Base-by-base conservation (phyloP, 2,329 filamentous ascomycete genomes). In the Venturia pyrina region DNA sequence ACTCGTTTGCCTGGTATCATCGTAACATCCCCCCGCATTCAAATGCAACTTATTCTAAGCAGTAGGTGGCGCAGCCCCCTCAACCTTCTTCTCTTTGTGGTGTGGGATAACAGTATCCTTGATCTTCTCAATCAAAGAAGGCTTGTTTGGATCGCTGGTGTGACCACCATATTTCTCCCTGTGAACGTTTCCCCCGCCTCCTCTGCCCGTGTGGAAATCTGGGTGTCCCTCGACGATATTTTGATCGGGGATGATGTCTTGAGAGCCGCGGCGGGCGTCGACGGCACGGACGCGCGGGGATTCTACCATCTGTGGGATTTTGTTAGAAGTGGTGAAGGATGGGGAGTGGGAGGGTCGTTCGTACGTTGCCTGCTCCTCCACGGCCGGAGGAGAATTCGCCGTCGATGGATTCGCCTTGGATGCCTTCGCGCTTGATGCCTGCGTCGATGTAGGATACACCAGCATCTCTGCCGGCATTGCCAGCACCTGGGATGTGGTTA, bases 391-490 rank as follows among this genome's bases (percentile, higher is more conserved):
- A 78, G 73, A 76, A 80, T 21, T 78, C 76, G 28, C 73, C 73
- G 57, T 74, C 70, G 17, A 62, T 66, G 48, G 75, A 73, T 60
- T 76, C 73, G 69, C 77, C 78, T 66, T 74, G 71, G 40, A 74
- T 62, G 67, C 78, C 79, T 72, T 81, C 79, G 71, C 79, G 79
- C 50, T 79, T 72, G 67, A 81, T 80, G 69, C 73, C 75, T 67
- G 75, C 79, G 68, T 80, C 79, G 59, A 75, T 74, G 71, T 81
- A 81, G 62, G 71, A 73, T 63, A 76, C 79, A 40, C 53, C 53
- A 10, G 72, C 63, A 70, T 85, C 83, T 43, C 75, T 77, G 66
- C 81, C 80, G 68, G 86, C 85, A 73, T 86, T 86, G 68, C 83
- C 84, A 68, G 82, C 80, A 69, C 83, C 83, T 86, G 67, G n/a